phyloP scores from a whole-genome alignment of 225 moss, liverwort and hornwort species.

The Marchantia polymorpha region DNA sequence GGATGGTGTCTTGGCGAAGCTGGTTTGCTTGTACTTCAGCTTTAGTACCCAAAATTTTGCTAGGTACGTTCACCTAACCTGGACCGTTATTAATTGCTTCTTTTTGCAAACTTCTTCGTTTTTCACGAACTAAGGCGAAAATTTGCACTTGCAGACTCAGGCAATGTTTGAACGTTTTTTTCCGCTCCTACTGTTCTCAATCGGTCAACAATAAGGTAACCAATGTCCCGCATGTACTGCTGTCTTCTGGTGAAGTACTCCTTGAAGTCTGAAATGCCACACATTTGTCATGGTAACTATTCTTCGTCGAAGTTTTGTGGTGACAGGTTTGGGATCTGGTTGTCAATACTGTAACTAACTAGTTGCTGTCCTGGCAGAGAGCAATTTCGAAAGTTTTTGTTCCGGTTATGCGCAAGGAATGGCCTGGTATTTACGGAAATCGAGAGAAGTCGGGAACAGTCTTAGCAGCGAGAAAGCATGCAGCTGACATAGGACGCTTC shows the following conservation, averaged over 20 bases:
- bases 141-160: slow-evolving; percentile 32
- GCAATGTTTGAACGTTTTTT: slow-evolving; percentile 83
- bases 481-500: slow-evolving; percentile 69
- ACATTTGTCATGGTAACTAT: background rate
- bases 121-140: background rate
- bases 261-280: background rate
- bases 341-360: background rate
- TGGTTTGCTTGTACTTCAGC: slow-evolving; percentile 78
- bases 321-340: no score
- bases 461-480: slow-evolving; percentile 58
- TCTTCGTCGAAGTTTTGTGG: background rate
- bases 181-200: slow-evolving; percentile 66
- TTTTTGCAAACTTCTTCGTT: background rate
- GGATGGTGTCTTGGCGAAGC: slow-evolving; percentile 53
- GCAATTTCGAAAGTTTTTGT: slow-evolving; percentile 71
- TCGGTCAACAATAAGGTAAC: slow-evolving; percentile 78
- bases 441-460: slow-evolving; percentile 51
- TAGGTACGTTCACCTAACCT: slow-evolving; percentile 40
- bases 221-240: no score
- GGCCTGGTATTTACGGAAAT: slow-evolving; percentile 74
- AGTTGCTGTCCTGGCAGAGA: slow-evolving; percentile 45
- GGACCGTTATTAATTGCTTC: background rate
- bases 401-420: slow-evolving; percentile 72
- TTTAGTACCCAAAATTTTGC: slow-evolving; percentile 54
- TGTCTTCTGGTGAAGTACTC: background rate